Percentiles rank a stretch among this genome's conserved stretches.
Conservation (phyloP, 805 yeast species). For the Lipomyces chichibuensis region DNA sequence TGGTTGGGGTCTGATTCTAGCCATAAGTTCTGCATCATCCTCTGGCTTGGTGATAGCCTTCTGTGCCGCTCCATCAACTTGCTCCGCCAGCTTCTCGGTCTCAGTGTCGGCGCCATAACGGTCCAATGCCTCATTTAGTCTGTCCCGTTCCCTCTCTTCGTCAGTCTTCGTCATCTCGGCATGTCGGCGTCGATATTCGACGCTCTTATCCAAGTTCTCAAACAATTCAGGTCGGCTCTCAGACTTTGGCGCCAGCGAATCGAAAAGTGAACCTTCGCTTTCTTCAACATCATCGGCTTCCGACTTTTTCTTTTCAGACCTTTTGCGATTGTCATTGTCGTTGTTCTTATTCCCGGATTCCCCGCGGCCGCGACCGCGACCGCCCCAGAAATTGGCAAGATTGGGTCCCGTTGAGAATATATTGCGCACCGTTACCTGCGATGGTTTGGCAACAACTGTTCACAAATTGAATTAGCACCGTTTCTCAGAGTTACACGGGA, state of each 20-base stretch:
- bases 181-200: conserved; percentile 5
- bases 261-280: conserved; percentile 22
- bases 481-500: background rate
- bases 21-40: conserved; percentile 27
- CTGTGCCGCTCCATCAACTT: conserved; percentile 4
- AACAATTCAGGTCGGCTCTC: conserved; percentile 18
- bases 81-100: background rate
- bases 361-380: background rate
- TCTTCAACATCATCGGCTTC: background rate
- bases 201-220: conserved; percentile 14
- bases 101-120: conserved; percentile 4
- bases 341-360: background rate
- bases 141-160: conserved; percentile 18
- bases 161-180: conserved; percentile 10
- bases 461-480: background rate
- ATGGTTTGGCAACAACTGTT: background rate
- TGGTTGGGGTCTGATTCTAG: conserved; percentile 25
- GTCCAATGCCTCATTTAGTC: conserved; percentile 13
- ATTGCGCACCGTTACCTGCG: background rate
- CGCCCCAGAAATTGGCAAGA: background rate
- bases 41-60: conserved; percentile 11
- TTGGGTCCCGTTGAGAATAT: background rate
- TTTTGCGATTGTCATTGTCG: background rate
- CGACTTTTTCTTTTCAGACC: background rate
- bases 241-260: conserved; percentile 18